Base-by-base conservation (phyloP, 495 filamentous ascomycete genomes). In the Lasiosphaeria miniovina region DNA sequence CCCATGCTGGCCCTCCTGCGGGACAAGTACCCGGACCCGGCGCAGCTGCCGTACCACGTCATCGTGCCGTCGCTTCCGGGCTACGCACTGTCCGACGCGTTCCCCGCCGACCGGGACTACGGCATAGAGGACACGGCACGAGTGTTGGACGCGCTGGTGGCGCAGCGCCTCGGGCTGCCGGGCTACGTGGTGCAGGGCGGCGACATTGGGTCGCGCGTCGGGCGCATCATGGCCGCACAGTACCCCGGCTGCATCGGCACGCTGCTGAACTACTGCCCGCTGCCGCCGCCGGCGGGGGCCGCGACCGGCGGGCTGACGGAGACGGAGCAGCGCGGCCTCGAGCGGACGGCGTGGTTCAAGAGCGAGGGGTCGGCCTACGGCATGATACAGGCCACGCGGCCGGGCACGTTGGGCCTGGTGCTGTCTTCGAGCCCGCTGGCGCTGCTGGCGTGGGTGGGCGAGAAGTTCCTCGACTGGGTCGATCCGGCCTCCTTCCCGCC, bases 381-480 rank as follows among this genome's bases (percentile, higher is more conserved):
- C 0, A 46, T 71, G 4, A 74, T 80, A 65, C 86, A 88, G 49
- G 83, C 73, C 7, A 86, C 84, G 3, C 69, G 84, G 15, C 81
- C 86, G 0, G 75, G 73, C 41, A 89, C 87, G 2, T 82, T 88
- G 17, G 83, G 83, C 0, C 79, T 86, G 36, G 82, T 57, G 4
- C 63, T 89, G 3, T 69, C 78, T 4, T 73, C 77, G 1, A 87
- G 66, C 52, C 87, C 87, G 1, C 58, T 90, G 7, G 84, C 85
- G 1, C 70, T 88, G n/a, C 74, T 90, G 10, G 81, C 86, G 41
- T 90, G 87, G 54, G 70, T 88, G 43, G 87, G 83, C 32, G 87
- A 90, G 68, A 90, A 90, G 65, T 84, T 84, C 62, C 61, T 87
- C 10, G 78, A 81, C 40, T 90, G 87, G 87, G 74, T 34, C 34